Evolutionary conservation across 345 rosid genomes (phyloP).

Genomic region (Kernera saxatilis): DNA sequence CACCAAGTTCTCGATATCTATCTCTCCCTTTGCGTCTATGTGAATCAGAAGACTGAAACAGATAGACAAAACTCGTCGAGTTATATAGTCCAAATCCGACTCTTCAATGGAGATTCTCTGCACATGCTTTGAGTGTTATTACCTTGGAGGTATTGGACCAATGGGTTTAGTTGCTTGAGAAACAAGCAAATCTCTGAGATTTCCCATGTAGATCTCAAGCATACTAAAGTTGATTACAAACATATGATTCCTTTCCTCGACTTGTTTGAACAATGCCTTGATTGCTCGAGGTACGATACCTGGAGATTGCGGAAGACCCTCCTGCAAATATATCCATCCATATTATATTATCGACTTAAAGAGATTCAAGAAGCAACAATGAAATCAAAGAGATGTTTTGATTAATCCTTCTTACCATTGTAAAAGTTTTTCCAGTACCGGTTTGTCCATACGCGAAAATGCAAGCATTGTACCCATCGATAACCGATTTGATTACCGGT

Average conservation of each 20-base stretch:
- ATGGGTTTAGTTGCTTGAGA: constrained; percentile 48
- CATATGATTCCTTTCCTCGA: constrained; percentile 44
- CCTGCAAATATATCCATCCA: constrained; percentile 35
- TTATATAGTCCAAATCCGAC: not conserved
- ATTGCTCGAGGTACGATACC: constrained; percentile 66
- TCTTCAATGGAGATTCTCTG: not conserved
- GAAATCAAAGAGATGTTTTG: not conserved
- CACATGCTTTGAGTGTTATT: constrained; percentile 10
- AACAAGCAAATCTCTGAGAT: constrained; percentile 64
- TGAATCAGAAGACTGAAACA: constrained; percentile 62
- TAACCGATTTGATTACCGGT: constrained; percentile 66
- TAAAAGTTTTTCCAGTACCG: constrained; percentile 76
- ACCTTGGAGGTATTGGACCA: constrained; percentile 59
- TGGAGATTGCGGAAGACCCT: constrained; percentile 55
- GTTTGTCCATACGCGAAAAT: constrained; percentile 85
- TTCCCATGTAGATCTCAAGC: constrained; percentile 86
- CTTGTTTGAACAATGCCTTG: constrained; percentile 53
- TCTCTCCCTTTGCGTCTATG: constrained; percentile 52
- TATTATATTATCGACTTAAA: not conserved
- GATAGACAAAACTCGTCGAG: not conserved
- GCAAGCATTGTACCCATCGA: constrained; percentile 86
- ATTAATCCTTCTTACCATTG: constrained; percentile 49
- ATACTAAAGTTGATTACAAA: constrained; percentile 61
- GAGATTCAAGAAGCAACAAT: not conserved
- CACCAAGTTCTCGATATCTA: constrained; percentile 59